Base-by-base conservation (phyloP, 352 stramenopile species). In the Pythium apleroticum region DNA sequence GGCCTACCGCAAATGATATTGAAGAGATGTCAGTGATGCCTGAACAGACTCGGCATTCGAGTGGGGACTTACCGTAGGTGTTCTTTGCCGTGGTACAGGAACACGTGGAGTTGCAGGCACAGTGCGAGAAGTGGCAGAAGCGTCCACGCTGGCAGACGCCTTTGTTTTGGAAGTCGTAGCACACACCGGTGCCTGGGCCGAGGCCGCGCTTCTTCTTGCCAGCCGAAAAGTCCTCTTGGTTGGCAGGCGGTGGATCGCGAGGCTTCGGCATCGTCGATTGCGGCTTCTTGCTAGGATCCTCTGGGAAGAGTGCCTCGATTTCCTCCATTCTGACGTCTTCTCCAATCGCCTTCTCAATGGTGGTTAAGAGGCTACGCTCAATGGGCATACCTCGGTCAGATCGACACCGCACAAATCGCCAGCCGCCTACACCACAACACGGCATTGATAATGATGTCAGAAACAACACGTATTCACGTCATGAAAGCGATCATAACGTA, bases 141-240 rank as follows among this genome's bases (percentile, higher is more conserved):
- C 82, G 77, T 9, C 85, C 87, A 15, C 87, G 87, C 60, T 94
- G 85, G 25, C 87, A 95, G 10, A 92, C 79, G 12, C 87, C 87
- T 50, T 95, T 95, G 71, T 95, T 95, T 64, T 95, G 87, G 46
- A 95, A 95, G 33, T 95, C 87, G 63, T 95, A 95, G 63, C 87
- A 95, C 31, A 95, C 87, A 41, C 87, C 87, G 39, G 82, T 91
- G 45, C 87, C 85, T 45, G 81, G 56, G 27, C 70, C 65, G 48
- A 63, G 39, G 5, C 77, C 67, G 53, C 81, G 79, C 67, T 91
- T 93, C 63, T 92, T 93, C 71, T 90, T 93, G 41, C 49, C 74
- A 15, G 74, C 61, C 31, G 74, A 78, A 37, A 85, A 89, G 0
- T 90, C 84, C 80, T 93, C 52, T 25, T 28, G n/a, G n/a, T 7